These are phyloP conservation scores for Bacidia gigantensis DNA, from an alignment of 495 filamentous ascomycete species.

Conservation along the genomic window DNA sequence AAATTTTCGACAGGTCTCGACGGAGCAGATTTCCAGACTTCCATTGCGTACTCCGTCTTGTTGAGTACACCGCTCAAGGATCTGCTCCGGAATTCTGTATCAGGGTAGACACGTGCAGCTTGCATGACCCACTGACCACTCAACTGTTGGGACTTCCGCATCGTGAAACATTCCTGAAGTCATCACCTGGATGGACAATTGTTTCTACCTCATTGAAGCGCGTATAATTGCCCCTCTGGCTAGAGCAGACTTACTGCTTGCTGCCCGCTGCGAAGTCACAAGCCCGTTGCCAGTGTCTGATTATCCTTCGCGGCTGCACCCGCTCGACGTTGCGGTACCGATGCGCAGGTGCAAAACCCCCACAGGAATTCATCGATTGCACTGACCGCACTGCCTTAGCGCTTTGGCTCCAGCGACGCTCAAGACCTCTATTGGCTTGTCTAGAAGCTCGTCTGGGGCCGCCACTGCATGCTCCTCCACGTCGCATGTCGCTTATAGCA, in stretches of 20 bases:
- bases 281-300: not conserved
- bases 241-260: not conserved
- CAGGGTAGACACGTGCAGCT: not conserved
- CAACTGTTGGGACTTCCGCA: not conserved
- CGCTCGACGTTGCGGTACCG: not conserved
- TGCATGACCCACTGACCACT: not conserved
- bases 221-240: not conserved
- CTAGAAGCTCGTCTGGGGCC: not conserved
- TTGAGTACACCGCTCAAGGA: not conserved
- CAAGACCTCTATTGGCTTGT: not conserved
- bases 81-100: not conserved
- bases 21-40: too few species aligned
- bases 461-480: slow-evolving; percentile 3
- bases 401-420: not conserved
- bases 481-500: slow-evolving; percentile 14
- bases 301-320: not conserved
- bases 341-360: not conserved
- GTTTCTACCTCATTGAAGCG: not conserved
- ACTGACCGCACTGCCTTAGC: not conserved
- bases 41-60: too few species aligned
- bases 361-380: not conserved
- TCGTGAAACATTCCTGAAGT: not conserved
- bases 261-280: not conserved
- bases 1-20: too few species aligned
- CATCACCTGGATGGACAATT: not conserved